Evolutionary conservation across 2,329 filamentous ascomycete species (phyloP), one percentile per base, ranked within the genome.

Genomic region (Cladophialophora exuberans): DNA sequence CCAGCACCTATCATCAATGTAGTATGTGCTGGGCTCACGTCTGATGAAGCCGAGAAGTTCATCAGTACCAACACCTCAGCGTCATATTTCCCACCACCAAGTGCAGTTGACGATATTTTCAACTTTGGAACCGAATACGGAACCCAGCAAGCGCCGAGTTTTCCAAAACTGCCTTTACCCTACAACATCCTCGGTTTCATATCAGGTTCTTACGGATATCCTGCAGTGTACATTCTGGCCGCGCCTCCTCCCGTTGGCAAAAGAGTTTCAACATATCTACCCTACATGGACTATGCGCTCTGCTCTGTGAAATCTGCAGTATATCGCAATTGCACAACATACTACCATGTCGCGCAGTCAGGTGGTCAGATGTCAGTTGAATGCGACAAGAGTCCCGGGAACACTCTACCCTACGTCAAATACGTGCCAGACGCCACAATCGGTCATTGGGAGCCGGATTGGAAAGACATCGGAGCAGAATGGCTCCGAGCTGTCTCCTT

Each of bases 1-100:
- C 82, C 87, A 0, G 87, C 85, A 0, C 88, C 89, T 0, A 77
- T 81, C 0, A 71, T 92, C 39, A 90, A 92, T 59, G 86, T 89
- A 0, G 70, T 91, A 26, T 94, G 89, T 62, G 85, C 81, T 1
- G 87, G 88, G 36, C 76, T 91, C 75, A 77, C 77, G 0, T 54
- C 68, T 17, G 64, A 75, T 0, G 86, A 90, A 50, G 69, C 93
- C 1, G 69, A 66, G 0, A 88, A 88, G 0, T 70, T 92, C 1
- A 74, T 92, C 13, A 39, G 22, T 10, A 30, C 25, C 11, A 46
- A 31, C 6, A 35, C 70, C 66, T 5, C 63, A 22, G 33, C 15
- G 6, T 48, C 78, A 73, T 64, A 65, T 36, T 84, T 73, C 68
- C 65, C 80, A 1, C 85, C 85, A 57, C 68, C 69, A 9, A 88